Conservation (phyloP, 257 asterid genomes). For the Schizonepeta tenuifolia region DNA sequence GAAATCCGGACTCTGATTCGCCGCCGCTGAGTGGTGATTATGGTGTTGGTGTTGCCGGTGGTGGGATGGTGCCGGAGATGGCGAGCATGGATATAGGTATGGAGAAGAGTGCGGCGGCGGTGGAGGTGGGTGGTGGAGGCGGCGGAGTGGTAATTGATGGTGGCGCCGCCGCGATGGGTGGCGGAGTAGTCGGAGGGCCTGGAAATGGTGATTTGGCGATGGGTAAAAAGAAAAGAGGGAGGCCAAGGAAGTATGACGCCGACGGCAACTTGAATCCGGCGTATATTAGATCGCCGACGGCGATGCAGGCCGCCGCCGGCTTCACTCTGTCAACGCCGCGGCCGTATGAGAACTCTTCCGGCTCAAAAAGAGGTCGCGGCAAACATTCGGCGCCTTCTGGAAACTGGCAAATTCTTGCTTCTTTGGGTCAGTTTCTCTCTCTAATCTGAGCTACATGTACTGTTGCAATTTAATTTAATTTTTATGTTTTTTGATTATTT, state of each 20-base stretch:
- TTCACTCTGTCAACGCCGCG: constrained; percentile 70
- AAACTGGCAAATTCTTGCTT: constrained; percentile 63
- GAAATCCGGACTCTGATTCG: constrained; percentile 57
- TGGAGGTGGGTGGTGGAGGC: constrained; percentile 19
- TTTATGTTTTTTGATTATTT: background rate
- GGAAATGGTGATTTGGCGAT: constrained; percentile 36
- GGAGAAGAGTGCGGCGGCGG: constrained; percentile 43
- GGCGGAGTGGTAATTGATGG: constrained; percentile 33
- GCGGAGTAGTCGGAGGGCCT: constrained; percentile 17
- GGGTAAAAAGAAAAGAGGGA: constrained; percentile 81
- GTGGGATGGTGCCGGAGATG: constrained; percentile 40
- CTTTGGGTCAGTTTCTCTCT: constrained; percentile 56
- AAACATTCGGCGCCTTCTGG: constrained; percentile 51
- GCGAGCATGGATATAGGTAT: constrained; percentile 40
- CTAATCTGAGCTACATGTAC: constrained; percentile 1
- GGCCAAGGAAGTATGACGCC: constrained; percentile 87
- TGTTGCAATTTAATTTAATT: background rate
- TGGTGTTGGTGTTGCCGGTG: constrained; percentile 36
- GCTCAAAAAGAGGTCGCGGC: constrained; percentile 66
- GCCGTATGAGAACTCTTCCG: constrained; percentile 54
- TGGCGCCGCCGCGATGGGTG: constrained; percentile 34
- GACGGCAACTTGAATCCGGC: constrained; percentile 76
- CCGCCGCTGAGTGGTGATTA: constrained; percentile 45
- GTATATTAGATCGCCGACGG: constrained; percentile 45
- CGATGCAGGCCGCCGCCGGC: constrained; percentile 54